Percentiles rank a stretch among this genome's conserved stretches.
Conservation (phyloP, 345 rosid genomes). For the Hypericum androsaemum region DNA sequence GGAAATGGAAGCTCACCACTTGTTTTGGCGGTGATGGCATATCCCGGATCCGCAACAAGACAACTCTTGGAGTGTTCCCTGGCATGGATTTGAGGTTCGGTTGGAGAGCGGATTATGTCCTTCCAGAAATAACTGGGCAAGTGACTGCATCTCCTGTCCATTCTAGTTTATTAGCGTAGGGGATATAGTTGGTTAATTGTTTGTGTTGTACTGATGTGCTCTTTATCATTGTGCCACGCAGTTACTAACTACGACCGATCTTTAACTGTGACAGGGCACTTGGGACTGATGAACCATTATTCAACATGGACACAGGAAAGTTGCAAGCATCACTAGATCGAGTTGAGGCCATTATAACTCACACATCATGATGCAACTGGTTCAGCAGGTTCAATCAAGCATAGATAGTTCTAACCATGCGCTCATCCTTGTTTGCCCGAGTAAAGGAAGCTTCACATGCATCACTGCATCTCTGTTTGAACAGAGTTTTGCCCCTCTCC, state of each 20-base stretch:
- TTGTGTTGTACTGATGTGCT: too few relatives aligned
- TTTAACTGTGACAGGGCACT: slow-evolving; percentile 41
- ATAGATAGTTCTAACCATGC: too few relatives aligned
- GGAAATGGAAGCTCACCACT: slow-evolving; percentile 89
- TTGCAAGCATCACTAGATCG: slow-evolving; percentile 82
- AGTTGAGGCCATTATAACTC: slow-evolving; percentile 67
- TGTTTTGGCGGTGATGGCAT: slow-evolving; percentile 82
- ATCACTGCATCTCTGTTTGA: too few relatives aligned
- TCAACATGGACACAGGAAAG: slow-evolving; percentile 74
- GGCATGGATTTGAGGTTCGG: slow-evolving; percentile 78
- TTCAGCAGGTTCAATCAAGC: too few relatives aligned
- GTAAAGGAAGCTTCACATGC: too few relatives aligned
- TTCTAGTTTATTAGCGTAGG: not conserved
- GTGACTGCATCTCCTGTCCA: slow-evolving; percentile 18
- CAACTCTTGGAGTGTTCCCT: slow-evolving; percentile 64
- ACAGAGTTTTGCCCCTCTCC: too few relatives aligned
- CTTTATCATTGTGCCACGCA: too few relatives aligned
- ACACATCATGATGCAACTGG: slow-evolving; percentile 14
- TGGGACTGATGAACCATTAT: slow-evolving; percentile 63
- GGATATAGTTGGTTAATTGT: slow-evolving; percentile 1
- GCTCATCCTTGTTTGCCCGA: too few relatives aligned
- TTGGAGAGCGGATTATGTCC: slow-evolving; percentile 85
- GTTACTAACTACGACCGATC: too few relatives aligned
- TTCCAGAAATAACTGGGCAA: slow-evolving; percentile 82
- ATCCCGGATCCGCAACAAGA: slow-evolving; percentile 70